Evolutionary conservation across 768 basidiomycete genomes (phyloP), one percentile per base, ranked within the genome.

Genomic region (Mycena maculata): DNA sequence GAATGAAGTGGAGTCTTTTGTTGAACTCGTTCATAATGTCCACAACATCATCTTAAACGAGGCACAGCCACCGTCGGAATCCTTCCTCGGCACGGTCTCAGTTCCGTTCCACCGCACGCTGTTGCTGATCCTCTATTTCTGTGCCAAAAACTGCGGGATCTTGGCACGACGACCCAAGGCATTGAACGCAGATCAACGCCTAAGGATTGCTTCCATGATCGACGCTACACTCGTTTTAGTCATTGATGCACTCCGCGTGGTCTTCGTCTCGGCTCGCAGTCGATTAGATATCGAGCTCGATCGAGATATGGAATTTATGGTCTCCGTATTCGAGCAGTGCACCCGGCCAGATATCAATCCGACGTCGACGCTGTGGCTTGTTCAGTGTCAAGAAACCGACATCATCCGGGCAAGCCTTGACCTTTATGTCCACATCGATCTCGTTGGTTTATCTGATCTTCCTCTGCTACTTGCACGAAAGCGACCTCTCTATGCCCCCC

Each of bases 321-420:
- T 94, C 6, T 86, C 92, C 9, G 90, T 92, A n/a, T 94, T 96
- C 68, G 88, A 93, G 69, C 92, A 93, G 73, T 91, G 91, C 74
- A 93, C 87, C 9, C 85, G 87, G 11, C 81, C 84, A 3, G 90
- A 93, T 60, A 81, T 94, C 64, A 89, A 86, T 39, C 82, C 86
- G 0, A 90, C 94, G 0, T 88, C 92, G 0, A 80, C 88, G 1
- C 75, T 87, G 23, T 98, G 96, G 96, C 82, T 98, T 44, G 83
- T 90, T 20, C 83, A 87, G 45, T 92, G 93, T 63, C 91, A 94
- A 73, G 93, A 95, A 74, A 89, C 89, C 30, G 91, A 93, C 72
- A 85, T 95, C 27, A 88, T 96, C 72, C 85, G 87, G 41, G 80
- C 86, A 4, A 94, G 92, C 70, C 82, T 97, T 28, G 89, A 94